These are phyloP conservation scores for Omphalea diandra DNA, from an alignment of 441 rosid genomes.

Conservation along the genomic window DNA sequence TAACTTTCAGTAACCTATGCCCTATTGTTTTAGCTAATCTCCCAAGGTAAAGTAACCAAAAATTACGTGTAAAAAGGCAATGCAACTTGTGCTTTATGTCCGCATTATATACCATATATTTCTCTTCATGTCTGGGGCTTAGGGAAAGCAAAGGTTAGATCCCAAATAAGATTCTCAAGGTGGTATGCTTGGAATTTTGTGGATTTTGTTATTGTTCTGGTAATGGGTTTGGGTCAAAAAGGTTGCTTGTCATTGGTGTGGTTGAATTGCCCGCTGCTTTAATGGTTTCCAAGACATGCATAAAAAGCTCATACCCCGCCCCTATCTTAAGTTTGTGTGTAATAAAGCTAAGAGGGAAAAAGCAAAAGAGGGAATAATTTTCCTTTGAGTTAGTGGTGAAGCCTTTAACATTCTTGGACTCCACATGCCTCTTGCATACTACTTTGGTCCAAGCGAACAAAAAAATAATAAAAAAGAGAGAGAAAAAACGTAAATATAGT, in stretches of 20 bases:
- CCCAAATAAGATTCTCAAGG: conserved; percentile 28
- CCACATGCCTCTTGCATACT: conserved; percentile 10
- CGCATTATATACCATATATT: background rate
- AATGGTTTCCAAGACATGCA: conserved; percentile 29
- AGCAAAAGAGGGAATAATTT: conserved; percentile 21
- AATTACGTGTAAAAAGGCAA: conserved; percentile 19
- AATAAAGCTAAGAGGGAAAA: conserved; percentile 5
- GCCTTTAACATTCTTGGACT: conserved; percentile 22
- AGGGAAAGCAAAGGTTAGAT: conserved; percentile 38
- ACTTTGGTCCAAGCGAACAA: conserved; percentile 12
- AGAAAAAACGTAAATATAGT: too few species aligned
- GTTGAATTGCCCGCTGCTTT: conserved; percentile 25
- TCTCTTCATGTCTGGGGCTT: conserved; percentile 30
- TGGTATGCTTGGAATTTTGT: conserved; percentile 16
- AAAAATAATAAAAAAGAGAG: too few species aligned
- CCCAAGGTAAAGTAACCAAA: conserved; percentile 20
- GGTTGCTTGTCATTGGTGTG: conserved; percentile 22
- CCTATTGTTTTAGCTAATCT: conserved; percentile 14
- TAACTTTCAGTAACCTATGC: background rate
- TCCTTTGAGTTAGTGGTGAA: conserved; percentile 33
- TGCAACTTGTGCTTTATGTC: conserved; percentile 18
- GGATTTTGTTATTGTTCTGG: conserved; percentile 19
- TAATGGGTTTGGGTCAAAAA: conserved; percentile 27
- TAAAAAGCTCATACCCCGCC: conserved; percentile 10
- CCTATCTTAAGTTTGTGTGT: background rate